Percentiles rank a stretch among this genome's conserved stretches.
Evolutionary conservation across 2,329 filamentous ascomycete genomes (phyloP).

Genomic region (Volutella citrinella): DNA sequence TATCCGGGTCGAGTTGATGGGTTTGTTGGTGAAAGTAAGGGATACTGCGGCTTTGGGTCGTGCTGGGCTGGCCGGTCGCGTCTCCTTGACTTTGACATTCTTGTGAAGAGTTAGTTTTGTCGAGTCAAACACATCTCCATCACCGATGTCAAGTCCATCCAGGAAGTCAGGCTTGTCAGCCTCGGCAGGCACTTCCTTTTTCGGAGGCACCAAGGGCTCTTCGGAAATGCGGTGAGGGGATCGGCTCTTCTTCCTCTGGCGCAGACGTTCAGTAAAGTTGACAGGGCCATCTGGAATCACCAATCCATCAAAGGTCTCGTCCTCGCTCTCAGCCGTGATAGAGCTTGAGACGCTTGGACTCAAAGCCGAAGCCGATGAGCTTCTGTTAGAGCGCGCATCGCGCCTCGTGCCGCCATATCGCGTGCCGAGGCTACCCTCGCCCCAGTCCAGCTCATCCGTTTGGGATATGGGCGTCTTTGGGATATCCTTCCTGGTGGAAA

Average conservation of each 20-base stretch:
- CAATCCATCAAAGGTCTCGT: slow-evolving; percentile 88
- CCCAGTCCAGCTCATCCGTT: slow-evolving; percentile 85
- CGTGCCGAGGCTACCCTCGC: slow-evolving; percentile 88
- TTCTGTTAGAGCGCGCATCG: slow-evolving; percentile 75
- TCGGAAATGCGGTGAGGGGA: slow-evolving; percentile 49
- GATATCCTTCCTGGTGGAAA: slow-evolving; percentile 60
- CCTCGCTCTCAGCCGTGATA: slow-evolving; percentile 87
- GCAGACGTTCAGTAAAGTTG: slow-evolving; percentile 76
- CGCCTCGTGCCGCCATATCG: slow-evolving; percentile 83
- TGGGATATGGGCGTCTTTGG: slow-evolving; percentile 60
- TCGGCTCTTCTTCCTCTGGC: slow-evolving; percentile 62
- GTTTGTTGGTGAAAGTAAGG: slow-evolving; percentile 85
- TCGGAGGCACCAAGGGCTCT: slow-evolving; percentile 32
- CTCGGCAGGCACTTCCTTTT: slow-evolving; percentile 34
- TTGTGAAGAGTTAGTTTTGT: slow-evolving; percentile 82
- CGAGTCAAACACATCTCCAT: slow-evolving; percentile 76
- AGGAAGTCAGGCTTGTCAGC: slow-evolving; percentile 74
- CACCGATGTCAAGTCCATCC: slow-evolving; percentile 80
- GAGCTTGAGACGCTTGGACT: slow-evolving; percentile 93
- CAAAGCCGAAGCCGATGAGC: slow-evolving; percentile 83
- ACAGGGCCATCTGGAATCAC: slow-evolving; percentile 80
- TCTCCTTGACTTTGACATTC: slow-evolving; percentile 83
- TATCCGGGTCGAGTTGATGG: slow-evolving; percentile 63
- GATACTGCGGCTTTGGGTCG: slow-evolving; percentile 75
- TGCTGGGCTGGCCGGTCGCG: slow-evolving; percentile 65